Evolutionary conservation across 2,329 filamentous ascomycete genomes (phyloP), one percentile per base, ranked within the genome.

Genomic region (Aspergillus floridensis): DNA sequence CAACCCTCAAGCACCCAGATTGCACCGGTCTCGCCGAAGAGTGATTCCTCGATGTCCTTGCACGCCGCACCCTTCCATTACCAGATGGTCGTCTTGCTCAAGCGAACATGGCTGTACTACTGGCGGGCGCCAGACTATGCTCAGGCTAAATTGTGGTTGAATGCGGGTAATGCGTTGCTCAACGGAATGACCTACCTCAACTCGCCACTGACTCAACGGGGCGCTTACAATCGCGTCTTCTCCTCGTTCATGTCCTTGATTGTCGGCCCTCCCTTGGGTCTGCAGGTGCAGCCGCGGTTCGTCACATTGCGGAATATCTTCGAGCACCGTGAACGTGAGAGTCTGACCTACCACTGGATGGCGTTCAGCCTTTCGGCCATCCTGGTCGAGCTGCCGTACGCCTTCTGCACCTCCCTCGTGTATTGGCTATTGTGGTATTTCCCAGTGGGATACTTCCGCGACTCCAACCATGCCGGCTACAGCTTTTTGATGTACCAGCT

Each of bases 351-450:
- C 22, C 57, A 61, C 21, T 66, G 63, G 62, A 29, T 56, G n/a
- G 53, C 56, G 1, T 66, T 65, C 31, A 46, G 49, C 29, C 14
- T 62, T n/a, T 55, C 51, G 1, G 55, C 55, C 11, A 29, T 65
- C 6, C 21, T 66, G 10, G 58, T 63, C 3, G 64, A 64, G 24
- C n/a, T 62, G 1, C 60, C 60, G 1, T 60, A 48, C 12, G 51
- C 60, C 14, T 79, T 95, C 19, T 74, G 96, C 49, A 93, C 90
- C 74, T 86, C 89, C 1, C 86, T 93, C 5, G 79, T 78, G 55
- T 93, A 93, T 81, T 96, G 89, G 81, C 70, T 95, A 1, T 89
- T 88, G 0, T 76, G 95, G 12, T 95, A 95, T 82, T 95, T 87
- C 76, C 88, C 92, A 71, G 89, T 90, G 0, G 89, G 89, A 0